Base-by-base conservation (phyloP, 257 asterid genomes). In the Solanum paucissectum region DNA sequence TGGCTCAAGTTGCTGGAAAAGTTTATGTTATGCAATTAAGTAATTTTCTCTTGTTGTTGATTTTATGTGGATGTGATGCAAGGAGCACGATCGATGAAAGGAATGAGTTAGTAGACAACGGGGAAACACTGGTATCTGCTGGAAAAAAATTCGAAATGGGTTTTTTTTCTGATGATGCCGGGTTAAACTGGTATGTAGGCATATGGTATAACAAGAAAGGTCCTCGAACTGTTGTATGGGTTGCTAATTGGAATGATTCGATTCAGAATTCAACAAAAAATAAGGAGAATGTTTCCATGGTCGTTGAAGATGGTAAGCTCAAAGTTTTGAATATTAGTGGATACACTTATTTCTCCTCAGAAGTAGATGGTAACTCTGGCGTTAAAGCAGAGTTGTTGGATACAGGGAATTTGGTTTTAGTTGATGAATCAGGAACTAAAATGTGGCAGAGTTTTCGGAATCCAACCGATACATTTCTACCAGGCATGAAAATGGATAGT, bases 391-490 rank as follows among this genome's bases (percentile, higher is more conserved):
- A 86, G 90, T 87, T 93, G 16, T 33, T 81, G 89, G 92, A 92
- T 92, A 18, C 91, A 2, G 95, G 95, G 60, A 93, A 93, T 88
- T 91, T 93, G 89, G 62, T 83, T 38, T 75, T 8, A 86, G 5
- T 77, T 25, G 38, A 42, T 42, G 87, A 16, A 69, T 71, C 86
- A 68, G 88, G 91, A 32, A 4, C 0, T 12, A 72, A 13, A 27
- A 23, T 88, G 40, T 92, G 95, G 95, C 91, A 92, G 46, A 92
- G 95, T 83, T 93, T 91, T 44, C 64, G 13, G 7, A 0, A 87
- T 83, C 93, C 94, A 73, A 89, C 94, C 0, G 85, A 93, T 79
- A 91, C 94, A 9, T 90, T 91, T 20, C 92, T 93, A 32, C 92
- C 91, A 3, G 92, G 94, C n/a, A 92, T 93, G 95, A 69, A 5